Evolutionary conservation across 1,139 yeast species (phyloP), one percentile per base, ranked within the genome.

Genomic region (Taphrina communis): DNA sequence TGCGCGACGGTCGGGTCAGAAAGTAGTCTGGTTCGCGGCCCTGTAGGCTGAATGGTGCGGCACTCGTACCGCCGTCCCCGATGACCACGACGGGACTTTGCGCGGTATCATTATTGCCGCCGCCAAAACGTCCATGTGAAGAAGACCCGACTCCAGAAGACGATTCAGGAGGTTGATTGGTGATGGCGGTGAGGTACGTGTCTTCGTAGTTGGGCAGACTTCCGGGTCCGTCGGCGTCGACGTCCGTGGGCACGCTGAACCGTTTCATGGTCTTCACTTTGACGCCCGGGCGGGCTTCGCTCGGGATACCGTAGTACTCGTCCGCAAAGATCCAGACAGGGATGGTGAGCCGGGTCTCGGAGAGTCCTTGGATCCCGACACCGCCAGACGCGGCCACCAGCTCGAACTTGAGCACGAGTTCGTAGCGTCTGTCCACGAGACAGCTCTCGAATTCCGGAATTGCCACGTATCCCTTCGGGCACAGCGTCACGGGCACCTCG

Each of bases 321-420:
- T 63, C 67, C 35, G 67, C 67, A 39, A 63, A 42, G 61, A 63
- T 55, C 67, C 67, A 63, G 2, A 57, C 61, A 1, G 67, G 67
- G n/a, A 53, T 44, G 17, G 61, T 63, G 48, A 63, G 42, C 11
- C 67, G 48, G 17, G 55, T 48, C 52, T 63, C 67, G 9, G 61
- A 55, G n/a, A 63, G 21, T 7, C 56, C 61, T 17, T 55, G 8
- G 2, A 61, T 61, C 31, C 31, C 31, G 31, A 25, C 31, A 4
- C 31, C 31, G 31, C 31, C 31, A 4, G 31, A 25, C 31, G 66
- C 17, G 17, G 67, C 61, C 17, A 35, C 41, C n/a, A 63, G 38
- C 48, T 63, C 67, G 11, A 63, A 48, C 31, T 63, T 63, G 55
- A 63, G 61, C n/a, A 25, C 55, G 25, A 63, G 19, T 14, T 46